These are phyloP conservation scores for Mycena vulgaris DNA, from an alignment of 768 basidiomycete species.

Conservation along the genomic window DNA sequence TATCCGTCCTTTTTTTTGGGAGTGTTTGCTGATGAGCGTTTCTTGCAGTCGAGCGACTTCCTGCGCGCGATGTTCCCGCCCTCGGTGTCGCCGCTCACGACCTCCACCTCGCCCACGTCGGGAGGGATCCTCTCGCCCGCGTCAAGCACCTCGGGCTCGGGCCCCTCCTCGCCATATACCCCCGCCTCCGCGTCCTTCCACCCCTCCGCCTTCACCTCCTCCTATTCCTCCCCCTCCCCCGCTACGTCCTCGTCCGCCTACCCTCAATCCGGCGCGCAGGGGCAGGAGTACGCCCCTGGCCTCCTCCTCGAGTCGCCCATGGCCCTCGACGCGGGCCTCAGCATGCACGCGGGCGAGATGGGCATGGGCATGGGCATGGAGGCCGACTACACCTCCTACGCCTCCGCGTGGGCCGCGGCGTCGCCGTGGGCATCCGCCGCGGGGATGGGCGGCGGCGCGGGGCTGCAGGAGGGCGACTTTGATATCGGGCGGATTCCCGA, in stretches of 20 bases:
- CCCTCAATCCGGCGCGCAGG: background rate
- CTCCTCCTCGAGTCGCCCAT: background rate
- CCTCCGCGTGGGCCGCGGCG: conserved; percentile 13
- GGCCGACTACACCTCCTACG: conserved; percentile 14
- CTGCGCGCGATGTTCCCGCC: conserved; percentile 63
- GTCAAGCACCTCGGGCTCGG: conserved; percentile 30
- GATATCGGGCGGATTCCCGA: conserved; percentile 33
- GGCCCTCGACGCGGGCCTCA: conserved; percentile 4
- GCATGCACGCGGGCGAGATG: background rate
- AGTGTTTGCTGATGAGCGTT: conserved; percentile 21
- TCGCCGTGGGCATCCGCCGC: conserved; percentile 20
- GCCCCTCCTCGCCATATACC: conserved; percentile 33
- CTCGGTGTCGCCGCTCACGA: background rate
- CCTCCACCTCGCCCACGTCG: background rate
- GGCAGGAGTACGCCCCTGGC: background rate
- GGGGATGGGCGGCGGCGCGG: background rate
- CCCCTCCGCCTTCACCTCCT: conserved; percentile 13
- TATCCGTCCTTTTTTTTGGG: conserved; percentile 7
- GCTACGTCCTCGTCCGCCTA: background rate
- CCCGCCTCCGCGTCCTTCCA: conserved; percentile 25
- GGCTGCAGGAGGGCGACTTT: conserved; percentile 28
- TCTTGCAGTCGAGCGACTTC: conserved; percentile 63
- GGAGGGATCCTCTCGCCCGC: conserved; percentile 23
- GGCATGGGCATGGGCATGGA: background rate
- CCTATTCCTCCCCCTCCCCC: background rate